Evolutionary conservation across 352 stramenopile species (phyloP), one percentile per base, ranked within the genome.

Genomic region (Aphanomyces stellatus): DNA sequence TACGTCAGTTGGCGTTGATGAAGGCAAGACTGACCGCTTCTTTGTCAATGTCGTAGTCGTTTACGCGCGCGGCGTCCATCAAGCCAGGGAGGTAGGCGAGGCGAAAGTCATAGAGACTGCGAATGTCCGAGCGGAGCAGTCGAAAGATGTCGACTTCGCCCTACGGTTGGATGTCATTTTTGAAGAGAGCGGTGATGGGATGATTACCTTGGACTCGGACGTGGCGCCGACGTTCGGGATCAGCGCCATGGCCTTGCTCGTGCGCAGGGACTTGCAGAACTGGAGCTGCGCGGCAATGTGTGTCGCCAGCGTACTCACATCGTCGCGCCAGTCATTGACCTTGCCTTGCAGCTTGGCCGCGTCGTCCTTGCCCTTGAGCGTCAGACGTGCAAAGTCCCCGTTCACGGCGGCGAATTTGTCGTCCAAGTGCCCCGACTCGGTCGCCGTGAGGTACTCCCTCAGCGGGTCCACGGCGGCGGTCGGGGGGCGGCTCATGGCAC

Each of bases 221-320:
- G 49, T 57, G 13, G 49, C 22, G 37, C 37, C 37, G 37, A 46
- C 37, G 41, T 41, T 65, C 8, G 48, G 53, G 17, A 65, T n/a
- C 15, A 91, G 62, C 7, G 78, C 76, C 30, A 87, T 71, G 10
- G 81, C 76, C 43, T 90, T 80, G 24, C 83, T 77, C 0, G 71
- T 73, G 2, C 82, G 79, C 53, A 93, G 65, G 0, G 77, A 73
- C 4, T 84, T 81, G 65, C 82, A 90, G 53, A 86, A 71, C 48
- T 91, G 75, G 19, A 93, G 57, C 63, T 93, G 85, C 3, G 82
- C 31, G 7, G 88, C 80, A 34, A 91, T 91, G 57, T 90, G 78
- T 62, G 87, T 90, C 11, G 81, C 74, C 27, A 93, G 63, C 35
- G 77, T 79, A 24, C 76, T 79, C 46, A 90, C 82, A 48, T 91